Evolutionary conservation across 1,139 yeast genomes (phyloP).

Genomic region (Saccharomycopsis crataegensis): DNA sequence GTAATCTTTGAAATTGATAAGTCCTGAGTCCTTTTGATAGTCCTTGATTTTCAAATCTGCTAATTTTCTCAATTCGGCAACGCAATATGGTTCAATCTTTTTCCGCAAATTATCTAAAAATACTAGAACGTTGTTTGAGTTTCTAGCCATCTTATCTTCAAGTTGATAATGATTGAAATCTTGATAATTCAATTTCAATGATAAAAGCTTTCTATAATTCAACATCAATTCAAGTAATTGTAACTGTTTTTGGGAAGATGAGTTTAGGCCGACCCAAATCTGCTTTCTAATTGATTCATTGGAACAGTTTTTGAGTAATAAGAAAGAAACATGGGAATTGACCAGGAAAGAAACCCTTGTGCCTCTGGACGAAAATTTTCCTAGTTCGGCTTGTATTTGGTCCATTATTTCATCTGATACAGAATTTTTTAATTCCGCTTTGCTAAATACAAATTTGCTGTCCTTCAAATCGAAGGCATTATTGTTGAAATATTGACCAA

Average conservation of each 20-base stretch:
- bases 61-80: conserved; percentile 47
- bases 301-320: conserved; percentile 54
- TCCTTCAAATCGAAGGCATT: conserved; percentile 41
- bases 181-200: conserved; percentile 63
- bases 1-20: conserved; percentile 15
- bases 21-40: conserved; percentile 22
- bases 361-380: conserved; percentile 21
- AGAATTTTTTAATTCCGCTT: conserved; percentile 21
- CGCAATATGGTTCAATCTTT: conserved; percentile 47
- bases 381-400: conserved; percentile 22
- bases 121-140: conserved; percentile 65
- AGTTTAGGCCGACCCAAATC: conserved; percentile 71
- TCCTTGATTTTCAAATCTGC: conserved; percentile 33
- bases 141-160: conserved; percentile 84
- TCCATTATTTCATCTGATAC: conserved; percentile 17
- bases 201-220: conserved; percentile 60
- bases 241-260: conserved; percentile 50
- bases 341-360: conserved; percentile 49
- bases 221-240: conserved; percentile 50
- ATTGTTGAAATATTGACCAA: conserved; percentile 73
- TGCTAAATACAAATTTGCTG: conserved; percentile 27
- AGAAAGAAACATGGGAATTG: conserved; percentile 59
- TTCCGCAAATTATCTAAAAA: conserved; percentile 57
- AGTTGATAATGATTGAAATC: conserved; percentile 78
- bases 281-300: conserved; percentile 52